Evolutionary conservation across 768 basidiomycete genomes (phyloP).

Genomic region (Clathrus columnatus): DNA sequence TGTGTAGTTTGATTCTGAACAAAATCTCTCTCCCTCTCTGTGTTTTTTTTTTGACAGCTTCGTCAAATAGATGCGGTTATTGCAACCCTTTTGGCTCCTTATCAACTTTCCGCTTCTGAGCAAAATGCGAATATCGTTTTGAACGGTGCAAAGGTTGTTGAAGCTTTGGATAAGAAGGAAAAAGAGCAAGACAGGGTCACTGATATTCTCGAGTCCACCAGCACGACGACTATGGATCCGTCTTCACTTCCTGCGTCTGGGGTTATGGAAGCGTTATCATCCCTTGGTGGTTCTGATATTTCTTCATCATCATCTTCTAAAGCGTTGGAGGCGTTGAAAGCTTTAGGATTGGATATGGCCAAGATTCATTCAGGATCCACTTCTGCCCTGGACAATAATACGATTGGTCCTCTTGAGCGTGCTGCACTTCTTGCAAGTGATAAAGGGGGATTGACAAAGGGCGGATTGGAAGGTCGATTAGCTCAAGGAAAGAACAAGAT

Average conservation of each 20-base stretch:
- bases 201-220: too few relatives aligned
- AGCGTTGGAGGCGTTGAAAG: too few relatives aligned
- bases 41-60: slow-evolving; percentile 37
- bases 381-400: not conserved
- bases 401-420: not conserved
- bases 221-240: too few relatives aligned
- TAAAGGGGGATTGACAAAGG: not conserved
- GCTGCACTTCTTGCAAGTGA: not conserved
- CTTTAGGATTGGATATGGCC: too few relatives aligned
- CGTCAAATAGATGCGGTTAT: slow-evolving; percentile 86
- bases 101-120: not conserved
- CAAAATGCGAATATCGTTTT: not conserved
- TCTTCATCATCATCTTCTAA: too few relatives aligned
- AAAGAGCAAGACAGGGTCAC: too few relatives aligned
- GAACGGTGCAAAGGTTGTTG: not conserved
- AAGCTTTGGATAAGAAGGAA: not conserved
- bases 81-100: slow-evolving; percentile 60
- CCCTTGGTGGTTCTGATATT: not conserved
- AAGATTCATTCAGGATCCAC: too few relatives aligned
- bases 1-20: not conserved
- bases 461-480: not conserved
- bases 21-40: too few relatives aligned
- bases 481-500: not conserved
- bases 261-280: not conserved
- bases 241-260: too few relatives aligned